Evolutionary conservation across 169 alveolate species (phyloP), one percentile per base, ranked within the genome.

Genomic region (Sarcocystis neurona): DNA sequence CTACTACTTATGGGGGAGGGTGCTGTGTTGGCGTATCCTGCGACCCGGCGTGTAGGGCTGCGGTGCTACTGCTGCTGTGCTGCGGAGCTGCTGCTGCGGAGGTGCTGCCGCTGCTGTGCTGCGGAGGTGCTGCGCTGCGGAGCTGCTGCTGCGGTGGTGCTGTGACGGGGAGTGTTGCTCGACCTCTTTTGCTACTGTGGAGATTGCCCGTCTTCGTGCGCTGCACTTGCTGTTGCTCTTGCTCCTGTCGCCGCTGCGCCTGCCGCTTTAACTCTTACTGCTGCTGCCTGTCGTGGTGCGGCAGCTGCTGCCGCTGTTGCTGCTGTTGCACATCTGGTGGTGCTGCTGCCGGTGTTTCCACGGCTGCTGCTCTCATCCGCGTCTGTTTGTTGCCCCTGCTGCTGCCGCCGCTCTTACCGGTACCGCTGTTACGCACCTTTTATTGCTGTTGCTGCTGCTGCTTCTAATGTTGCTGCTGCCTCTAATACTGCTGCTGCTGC

Each of bases 231-330:
- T n/a, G 44, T n/a, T n/a, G 27, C 32, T n/a, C n/a, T n/a, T 63
- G 3, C 32, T 63, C 43, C 43, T n/a, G 6, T n/a, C 12, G 18
- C 6, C 43, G 20, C 43, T 63, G 8, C 0, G 6, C 32, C 75
- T 2, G 4, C 43, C n/a, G 1, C 32, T 15, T n/a, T 10, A 30
- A 6, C 2, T 1, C 43, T 41, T 63, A 1, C 27, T 63, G 75
- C 46, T 20, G 20, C 46, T 30, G 41, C 43, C 32, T 37, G 27
- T 41, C 20, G 32, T 41, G n/a, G 32, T 41, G 43, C 32, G 75
- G 75, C 75, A 63, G 75, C 75, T 41, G 39, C 75, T 37, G 75
- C 75, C 32, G 75, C 75, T 63, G 41, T 41, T 63, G 44, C 75
- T 30, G 75, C 32, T 41, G 20, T 63, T 63, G 44, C 32, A 43